These are phyloP conservation scores for Mycothermus thermophilus DNA, from an alignment of 495 filamentous ascomycete species.

Conservation along the genomic window DNA sequence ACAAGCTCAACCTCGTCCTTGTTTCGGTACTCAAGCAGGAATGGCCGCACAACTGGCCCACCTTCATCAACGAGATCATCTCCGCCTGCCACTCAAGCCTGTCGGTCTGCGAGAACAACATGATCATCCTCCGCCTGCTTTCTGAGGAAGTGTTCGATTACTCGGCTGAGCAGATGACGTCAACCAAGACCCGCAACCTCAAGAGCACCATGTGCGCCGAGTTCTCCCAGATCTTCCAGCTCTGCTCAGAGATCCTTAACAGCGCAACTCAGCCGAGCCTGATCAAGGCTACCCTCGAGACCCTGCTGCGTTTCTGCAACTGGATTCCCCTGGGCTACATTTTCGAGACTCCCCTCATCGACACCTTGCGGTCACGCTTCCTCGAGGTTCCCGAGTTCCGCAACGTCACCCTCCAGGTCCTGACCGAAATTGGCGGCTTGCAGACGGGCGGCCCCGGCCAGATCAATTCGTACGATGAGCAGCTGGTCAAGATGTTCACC, in stretches of 20 bases:
- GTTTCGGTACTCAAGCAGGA: constrained; percentile 98
- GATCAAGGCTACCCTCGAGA: constrained; percentile 88
- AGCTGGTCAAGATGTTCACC: constrained; percentile 92
- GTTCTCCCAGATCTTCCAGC: constrained; percentile 92
- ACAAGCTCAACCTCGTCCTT: constrained; percentile 94
- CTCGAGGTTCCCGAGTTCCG: constrained; percentile 84
- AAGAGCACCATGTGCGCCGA: constrained; percentile 98
- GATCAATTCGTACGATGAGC: constrained; percentile 73
- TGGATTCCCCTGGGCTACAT: constrained; percentile 99
- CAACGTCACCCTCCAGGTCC: constrained; percentile 89
- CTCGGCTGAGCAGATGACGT: constrained; percentile 97
- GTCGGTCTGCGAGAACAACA: constrained; percentile 98
- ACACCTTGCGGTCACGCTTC: constrained; percentile 81
- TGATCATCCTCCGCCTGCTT: constrained; percentile 89
- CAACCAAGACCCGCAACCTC: constrained; percentile 81
- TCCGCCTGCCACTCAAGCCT: constrained; percentile 86
- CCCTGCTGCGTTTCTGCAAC: constrained; percentile 87
- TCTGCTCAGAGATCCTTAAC: constrained; percentile 85
- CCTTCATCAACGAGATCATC: constrained; percentile 99
- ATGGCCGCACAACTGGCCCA: constrained; percentile 99
- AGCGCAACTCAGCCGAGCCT: constrained; percentile 78
- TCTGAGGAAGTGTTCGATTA: constrained; percentile 99
- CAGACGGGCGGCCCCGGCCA: constrained; percentile 53
- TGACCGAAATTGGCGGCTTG: constrained; percentile 92
- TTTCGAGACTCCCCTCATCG: constrained; percentile 93